Evolutionary conservation across 78 protist species (phyloP), one percentile per base, ranked within the genome.

Genomic region (slime mould (Dictyostelium discoideum)): DNA sequence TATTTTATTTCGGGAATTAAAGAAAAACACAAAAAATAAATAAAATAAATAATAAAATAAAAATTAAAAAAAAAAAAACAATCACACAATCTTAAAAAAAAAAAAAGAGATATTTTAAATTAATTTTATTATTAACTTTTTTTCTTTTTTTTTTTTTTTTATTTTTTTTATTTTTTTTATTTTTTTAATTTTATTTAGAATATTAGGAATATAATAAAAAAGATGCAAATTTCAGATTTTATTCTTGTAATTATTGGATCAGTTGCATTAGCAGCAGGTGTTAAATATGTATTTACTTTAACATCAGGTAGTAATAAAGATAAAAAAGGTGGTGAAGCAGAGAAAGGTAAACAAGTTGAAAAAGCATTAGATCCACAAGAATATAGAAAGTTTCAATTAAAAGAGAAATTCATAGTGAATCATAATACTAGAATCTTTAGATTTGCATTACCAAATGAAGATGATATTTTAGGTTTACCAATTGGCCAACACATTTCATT

Each of bases 361-460:
- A 3, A 32, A 22, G 94, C 94, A 65, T 40, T 89, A 3, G 82
- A 89, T 39, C 60, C 94, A 42, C 42, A 89, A 22, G 94, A 89
- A 89, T 89, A 89, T 69, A 57, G 26, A 89, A 78, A 89, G 82
- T 89, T 89, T 57, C 86, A 79, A 69, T 57, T 89, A 10, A 78
- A 89, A 67, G 87, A 89, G 69, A 89, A 89, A 32, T 48, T 80
- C 65, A 89, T 89, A 44, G 87, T 89, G 29, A 89, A 89, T 67
- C 94, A 89, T 46, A 89, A 89, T 20, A 89, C 94, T 18, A 48
- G 94, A 57, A 89, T 89, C 39, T 89, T 89, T 81, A 89, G 94
- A 89, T 89, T 89, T 57, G 86, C 73, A 29, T 42, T 89, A 37
- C 94, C 94, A 89, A 54, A 81, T 24, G 57, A 72, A 89, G 63